Evolutionary conservation across 495 filamentous ascomycete genomes (phyloP).

Genomic region (Penicillium canariense): DNA sequence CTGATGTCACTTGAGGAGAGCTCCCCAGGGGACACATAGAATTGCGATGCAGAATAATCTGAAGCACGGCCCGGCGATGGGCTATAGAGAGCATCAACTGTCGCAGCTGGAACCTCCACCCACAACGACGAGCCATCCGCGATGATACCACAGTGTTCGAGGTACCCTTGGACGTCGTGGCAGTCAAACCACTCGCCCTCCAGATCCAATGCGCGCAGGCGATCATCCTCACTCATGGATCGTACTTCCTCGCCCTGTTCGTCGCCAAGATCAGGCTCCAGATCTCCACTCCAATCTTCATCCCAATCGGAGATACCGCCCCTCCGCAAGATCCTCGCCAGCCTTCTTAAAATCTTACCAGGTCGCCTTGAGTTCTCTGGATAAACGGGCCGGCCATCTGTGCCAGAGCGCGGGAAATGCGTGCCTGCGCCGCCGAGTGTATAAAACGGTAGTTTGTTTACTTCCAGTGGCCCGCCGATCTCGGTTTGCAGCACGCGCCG

Average conservation of each 20-base stretch:
- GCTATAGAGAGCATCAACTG: conserved; percentile 17
- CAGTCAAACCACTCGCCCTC: conserved; percentile 34
- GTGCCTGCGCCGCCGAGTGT: conserved; percentile 68
- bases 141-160: conserved; percentile 20
- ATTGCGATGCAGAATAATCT: conserved; percentile 7
- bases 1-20: not conserved
- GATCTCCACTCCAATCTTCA: conserved; percentile 29
- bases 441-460: conserved; percentile 59
- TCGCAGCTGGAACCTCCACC: conserved; percentile 17
- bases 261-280: conserved; percentile 11
- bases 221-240: conserved; percentile 13
- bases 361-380: conserved; percentile 24
- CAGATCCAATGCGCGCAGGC: conserved; percentile 19
- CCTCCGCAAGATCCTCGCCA: conserved; percentile 20
- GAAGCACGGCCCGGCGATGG: conserved; percentile 9
- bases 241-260: not conserved
- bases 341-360: conserved; percentile 19
- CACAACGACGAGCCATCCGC: conserved; percentile 20
- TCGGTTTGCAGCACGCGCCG: conserved; percentile 29
- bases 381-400: conserved; percentile 18
- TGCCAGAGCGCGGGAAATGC: conserved; percentile 35
- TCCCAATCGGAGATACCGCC: conserved; percentile 30
- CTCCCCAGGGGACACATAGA: conserved; percentile 11
- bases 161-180: conserved; percentile 30
- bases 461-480: conserved; percentile 43